A percentile compares a stretch with the other conserved stretches of the same genome.
Evolutionary conservation across 495 filamentous ascomycete species (phyloP).

Genomic region (Hypoxylon fuscum): DNA sequence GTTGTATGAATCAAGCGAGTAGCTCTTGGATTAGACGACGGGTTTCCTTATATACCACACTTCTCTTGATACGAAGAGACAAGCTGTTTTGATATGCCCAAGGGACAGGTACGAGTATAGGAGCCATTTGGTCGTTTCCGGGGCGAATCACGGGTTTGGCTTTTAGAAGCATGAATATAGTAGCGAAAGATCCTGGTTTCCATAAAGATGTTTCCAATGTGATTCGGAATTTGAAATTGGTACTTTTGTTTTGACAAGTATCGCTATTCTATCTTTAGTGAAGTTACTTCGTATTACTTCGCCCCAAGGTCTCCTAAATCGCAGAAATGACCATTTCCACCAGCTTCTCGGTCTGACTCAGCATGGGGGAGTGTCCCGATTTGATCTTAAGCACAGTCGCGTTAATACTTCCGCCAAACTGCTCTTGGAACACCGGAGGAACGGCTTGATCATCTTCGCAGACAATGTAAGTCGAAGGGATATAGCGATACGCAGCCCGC

Average conservation of each 20-base stretch:
- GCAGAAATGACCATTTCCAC: conserved; percentile 9
- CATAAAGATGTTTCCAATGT: too few species aligned
- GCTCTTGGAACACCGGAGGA: conserved; percentile 34
- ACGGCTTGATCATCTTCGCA: conserved; percentile 40
- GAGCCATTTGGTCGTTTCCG: too few species aligned
- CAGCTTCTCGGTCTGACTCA: conserved; percentile 21
- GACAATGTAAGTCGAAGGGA: conserved; percentile 44
- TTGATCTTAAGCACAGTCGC: conserved; percentile 16
- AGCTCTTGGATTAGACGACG: not conserved
- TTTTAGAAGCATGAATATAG: too few species aligned
- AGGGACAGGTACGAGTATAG: too few species aligned
- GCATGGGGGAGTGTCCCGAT: conserved; percentile 30
- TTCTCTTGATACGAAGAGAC: not conserved
- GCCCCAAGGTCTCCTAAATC: not conserved
- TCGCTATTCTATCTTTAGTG: too few species aligned
- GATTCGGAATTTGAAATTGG: too few species aligned
- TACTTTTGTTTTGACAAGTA: too few species aligned
- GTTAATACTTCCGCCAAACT: conserved; percentile 22
- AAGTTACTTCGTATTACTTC: too few species aligned
- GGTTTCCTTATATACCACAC: not conserved
- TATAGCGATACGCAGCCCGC: conserved; percentile 39
- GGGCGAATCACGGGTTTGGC: too few species aligned
- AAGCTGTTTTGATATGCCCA: too few species aligned
- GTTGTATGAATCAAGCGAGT: not conserved
- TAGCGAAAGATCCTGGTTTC: too few species aligned